A percentile compares a stretch with the other conserved stretches of the same genome.
These are phyloP conservation scores for Elaeis oleifera DNA, from an alignment of 202 grass and related monocot genomes.

Conservation along the genomic window DNA sequence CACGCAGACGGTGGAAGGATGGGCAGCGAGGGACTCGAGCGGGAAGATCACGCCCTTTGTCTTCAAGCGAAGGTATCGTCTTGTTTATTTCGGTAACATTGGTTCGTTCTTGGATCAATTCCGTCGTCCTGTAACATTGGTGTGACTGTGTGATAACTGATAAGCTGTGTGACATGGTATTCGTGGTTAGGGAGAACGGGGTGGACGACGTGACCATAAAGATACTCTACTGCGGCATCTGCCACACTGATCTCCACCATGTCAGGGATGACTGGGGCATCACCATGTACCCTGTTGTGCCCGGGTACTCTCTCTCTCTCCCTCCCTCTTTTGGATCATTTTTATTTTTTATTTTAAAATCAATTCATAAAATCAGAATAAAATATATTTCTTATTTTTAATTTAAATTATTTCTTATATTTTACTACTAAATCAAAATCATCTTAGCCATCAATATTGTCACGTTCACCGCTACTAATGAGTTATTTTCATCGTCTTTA, in stretches of 20 bases:
- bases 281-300: conserved; percentile 72
- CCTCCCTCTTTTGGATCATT: not conserved
- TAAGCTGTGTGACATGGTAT: not conserved
- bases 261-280: conserved; percentile 82
- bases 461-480: too few relatives aligned
- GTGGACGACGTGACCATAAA: conserved; percentile 75
- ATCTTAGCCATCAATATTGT: too few relatives aligned
- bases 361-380: too few relatives aligned
- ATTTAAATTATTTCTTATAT: too few relatives aligned
- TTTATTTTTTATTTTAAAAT: not conserved
- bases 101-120: too few relatives aligned
- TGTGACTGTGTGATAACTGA: not conserved
- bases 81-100: not conserved
- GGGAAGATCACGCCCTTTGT: conserved; percentile 44
- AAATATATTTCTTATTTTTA: too few relatives aligned
- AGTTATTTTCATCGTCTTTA: too few relatives aligned
- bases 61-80: conserved; percentile 62
- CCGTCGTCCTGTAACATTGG: too few relatives aligned
- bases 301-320: conserved; percentile 26
- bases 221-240: conserved; percentile 78
- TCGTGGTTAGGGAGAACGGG: conserved; percentile 39
- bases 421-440: too few relatives aligned
- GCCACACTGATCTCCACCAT: conserved; percentile 89
- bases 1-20: conserved; percentile 55
- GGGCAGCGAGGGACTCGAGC: conserved; percentile 55